These are phyloP conservation scores for Avena atlantica DNA, from an alignment of 176 grass and related monocot species.

Conservation along the genomic window DNA sequence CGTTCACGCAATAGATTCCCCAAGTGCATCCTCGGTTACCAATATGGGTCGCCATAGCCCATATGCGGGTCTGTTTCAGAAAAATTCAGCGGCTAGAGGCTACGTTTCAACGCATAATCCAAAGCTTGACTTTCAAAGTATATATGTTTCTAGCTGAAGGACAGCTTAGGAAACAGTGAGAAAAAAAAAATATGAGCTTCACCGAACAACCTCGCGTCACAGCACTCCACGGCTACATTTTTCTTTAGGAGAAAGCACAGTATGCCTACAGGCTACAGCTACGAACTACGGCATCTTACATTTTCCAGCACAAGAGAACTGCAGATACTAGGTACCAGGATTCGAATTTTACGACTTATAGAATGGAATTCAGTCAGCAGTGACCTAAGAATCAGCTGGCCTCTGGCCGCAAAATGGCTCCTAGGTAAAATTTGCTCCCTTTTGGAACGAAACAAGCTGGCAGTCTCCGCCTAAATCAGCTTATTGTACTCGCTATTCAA, in stretches of 20 bases:
- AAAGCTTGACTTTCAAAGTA: constrained; percentile 26
- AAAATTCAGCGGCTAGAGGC: constrained; percentile 22
- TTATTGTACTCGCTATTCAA: background rate
- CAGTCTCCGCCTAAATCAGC: background rate
- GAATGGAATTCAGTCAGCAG: background rate
- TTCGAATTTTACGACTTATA: background rate
- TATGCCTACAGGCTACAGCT: no score
- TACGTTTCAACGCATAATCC: constrained; percentile 45
- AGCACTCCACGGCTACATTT: no score
- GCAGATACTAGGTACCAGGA: background rate
- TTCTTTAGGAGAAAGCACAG: no score
- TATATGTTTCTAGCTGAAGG: background rate
- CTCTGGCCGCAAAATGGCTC: background rate
- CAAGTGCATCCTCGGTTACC: constrained; percentile 9
- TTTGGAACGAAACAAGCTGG: background rate
- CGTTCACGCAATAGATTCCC: constrained; percentile 50
- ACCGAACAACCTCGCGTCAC: background rate
- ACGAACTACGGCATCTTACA: background rate
- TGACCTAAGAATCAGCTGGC: background rate
- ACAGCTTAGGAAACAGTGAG: background rate
- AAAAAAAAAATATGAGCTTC: no score
- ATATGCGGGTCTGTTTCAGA: constrained; percentile 21
- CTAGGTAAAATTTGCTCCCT: background rate
- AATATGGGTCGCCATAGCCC: background rate
- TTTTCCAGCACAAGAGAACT: background rate